Conservation (phyloP, 192 early-diverging fungal species). For the Kickxella alabastrina region DNA sequence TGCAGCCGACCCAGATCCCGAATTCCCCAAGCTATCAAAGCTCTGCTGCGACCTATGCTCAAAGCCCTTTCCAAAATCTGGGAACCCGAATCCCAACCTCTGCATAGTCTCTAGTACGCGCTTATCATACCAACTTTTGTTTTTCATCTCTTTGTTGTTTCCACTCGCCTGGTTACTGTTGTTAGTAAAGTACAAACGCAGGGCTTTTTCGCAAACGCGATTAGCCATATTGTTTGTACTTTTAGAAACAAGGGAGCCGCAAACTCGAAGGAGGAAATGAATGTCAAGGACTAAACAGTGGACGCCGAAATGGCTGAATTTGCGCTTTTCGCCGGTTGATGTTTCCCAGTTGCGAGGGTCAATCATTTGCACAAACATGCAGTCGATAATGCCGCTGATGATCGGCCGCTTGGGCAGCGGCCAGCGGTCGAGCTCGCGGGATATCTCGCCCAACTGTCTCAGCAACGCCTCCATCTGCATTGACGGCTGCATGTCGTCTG, state of each 20-base stretch:
- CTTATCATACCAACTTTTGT: slow-evolving; percentile 48
- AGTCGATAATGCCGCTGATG: slow-evolving; percentile 46
- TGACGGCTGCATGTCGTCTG: slow-evolving; percentile 43
- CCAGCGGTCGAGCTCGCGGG: slow-evolving; percentile 49
- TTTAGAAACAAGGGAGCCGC: slow-evolving; percentile 50
- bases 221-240: slow-evolving; percentile 53
- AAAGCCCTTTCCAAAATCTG: slow-evolving; percentile 47
- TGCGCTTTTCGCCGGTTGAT: slow-evolving; percentile 18
- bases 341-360: slow-evolving; percentile 47
- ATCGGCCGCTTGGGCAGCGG: slow-evolving; percentile 44
- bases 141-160: slow-evolving; percentile 29
- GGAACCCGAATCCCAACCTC: slow-evolving; percentile 37
- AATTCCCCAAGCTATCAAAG: slow-evolving; percentile 17
- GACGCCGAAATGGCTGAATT: slow-evolving; percentile 49
- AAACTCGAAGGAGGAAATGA: slow-evolving; percentile 51
- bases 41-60: slow-evolving; percentile 52
- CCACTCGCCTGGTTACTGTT: slow-evolving; percentile 1
- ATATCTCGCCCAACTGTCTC: slow-evolving; percentile 20
- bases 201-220: slow-evolving; percentile 52
- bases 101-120: slow-evolving; percentile 42
- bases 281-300: slow-evolving; percentile 51
- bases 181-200: slow-evolving; percentile 41
- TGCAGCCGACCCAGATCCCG: not conserved
- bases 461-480: slow-evolving; percentile 36
- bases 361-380: slow-evolving; percentile 50